phyloP scores from a whole-genome alignment of 1,139 yeast genomes.

The Scheffersomyces illinoinensis region DNA sequence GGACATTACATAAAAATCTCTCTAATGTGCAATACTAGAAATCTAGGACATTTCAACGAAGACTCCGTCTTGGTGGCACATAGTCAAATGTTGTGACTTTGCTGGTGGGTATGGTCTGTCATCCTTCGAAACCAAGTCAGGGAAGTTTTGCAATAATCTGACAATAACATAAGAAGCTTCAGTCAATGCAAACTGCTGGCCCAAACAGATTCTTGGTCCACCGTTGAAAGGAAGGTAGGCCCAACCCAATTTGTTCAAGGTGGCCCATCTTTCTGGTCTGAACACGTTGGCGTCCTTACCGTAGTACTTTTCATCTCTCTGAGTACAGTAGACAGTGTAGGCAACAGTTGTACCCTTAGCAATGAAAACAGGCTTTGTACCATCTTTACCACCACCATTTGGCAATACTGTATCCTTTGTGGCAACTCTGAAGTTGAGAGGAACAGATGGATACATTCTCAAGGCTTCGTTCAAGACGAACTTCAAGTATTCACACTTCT shows the following conservation, averaged over 20 bases:
- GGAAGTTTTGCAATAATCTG: conserved; percentile 33
- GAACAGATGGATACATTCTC: conserved; percentile 29
- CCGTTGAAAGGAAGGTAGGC: conserved; percentile 47
- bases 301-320: conserved; percentile 18
- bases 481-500: conserved; percentile 26
- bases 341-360: conserved; percentile 23
- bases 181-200: conserved; percentile 48
- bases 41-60: conserved; percentile 10
- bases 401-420: conserved; percentile 26
- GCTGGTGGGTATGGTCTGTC: conserved; percentile 29
- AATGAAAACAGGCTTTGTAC: conserved; percentile 18
- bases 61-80: conserved; percentile 34
- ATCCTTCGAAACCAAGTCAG: conserved; percentile 29
- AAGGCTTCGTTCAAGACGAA: conserved; percentile 24
- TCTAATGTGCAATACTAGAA: neutral
- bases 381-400: conserved; percentile 25
- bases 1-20: neutral
- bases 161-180: conserved; percentile 38
- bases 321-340: conserved; percentile 22
- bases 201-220: conserved; percentile 47
- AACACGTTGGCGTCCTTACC: conserved; percentile 24
- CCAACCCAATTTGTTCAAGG: conserved; percentile 36
- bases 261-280: conserved; percentile 26
- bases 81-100: conserved; percentile 35
- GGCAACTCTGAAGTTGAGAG: conserved; percentile 24